These are phyloP conservation scores for Malus domestica DNA, from an alignment of 306 rosid species.

Conservation along the genomic window DNA sequence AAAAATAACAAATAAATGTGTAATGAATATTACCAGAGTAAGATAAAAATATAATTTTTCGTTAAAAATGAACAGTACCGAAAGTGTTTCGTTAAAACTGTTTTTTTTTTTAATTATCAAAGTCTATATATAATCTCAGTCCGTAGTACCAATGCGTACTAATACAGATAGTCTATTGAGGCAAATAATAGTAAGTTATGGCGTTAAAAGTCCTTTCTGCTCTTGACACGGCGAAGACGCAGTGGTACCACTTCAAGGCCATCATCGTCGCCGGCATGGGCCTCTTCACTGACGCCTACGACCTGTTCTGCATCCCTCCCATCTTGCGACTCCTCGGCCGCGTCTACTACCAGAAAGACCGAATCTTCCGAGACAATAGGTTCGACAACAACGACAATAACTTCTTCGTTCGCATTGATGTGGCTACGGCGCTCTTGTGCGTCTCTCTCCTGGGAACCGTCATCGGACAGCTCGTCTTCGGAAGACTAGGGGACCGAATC, in stretches of 20 bases:
- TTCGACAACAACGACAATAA: background rate
- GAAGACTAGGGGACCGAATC: conserved; percentile 50
- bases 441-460: conserved; percentile 46
- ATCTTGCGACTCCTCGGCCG: conserved; percentile 45
- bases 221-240: conserved; percentile 63
- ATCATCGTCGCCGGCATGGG: conserved; percentile 86
- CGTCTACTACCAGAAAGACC: conserved; percentile 25
- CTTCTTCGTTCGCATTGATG: background rate
- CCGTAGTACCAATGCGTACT: no score
- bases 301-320: conserved; percentile 57
- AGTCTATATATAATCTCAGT: no score
- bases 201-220: conserved; percentile 56
- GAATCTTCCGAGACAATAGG: rapidly evolving
- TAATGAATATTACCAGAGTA: no score
- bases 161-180: no score
- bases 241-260: conserved; percentile 75
- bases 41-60: no score
- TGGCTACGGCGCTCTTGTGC: conserved; percentile 30
- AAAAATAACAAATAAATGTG: no score
- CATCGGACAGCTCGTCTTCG: conserved; percentile 53
- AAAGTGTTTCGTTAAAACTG: no score
- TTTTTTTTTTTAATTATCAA: no score
- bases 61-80: no score
- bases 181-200: background rate
- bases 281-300: conserved; percentile 72